A percentile compares a stretch with the other conserved stretches of the same genome.
Conservation (phyloP, 768 basidiomycete species). For the Scleroderma citrinum region DNA sequence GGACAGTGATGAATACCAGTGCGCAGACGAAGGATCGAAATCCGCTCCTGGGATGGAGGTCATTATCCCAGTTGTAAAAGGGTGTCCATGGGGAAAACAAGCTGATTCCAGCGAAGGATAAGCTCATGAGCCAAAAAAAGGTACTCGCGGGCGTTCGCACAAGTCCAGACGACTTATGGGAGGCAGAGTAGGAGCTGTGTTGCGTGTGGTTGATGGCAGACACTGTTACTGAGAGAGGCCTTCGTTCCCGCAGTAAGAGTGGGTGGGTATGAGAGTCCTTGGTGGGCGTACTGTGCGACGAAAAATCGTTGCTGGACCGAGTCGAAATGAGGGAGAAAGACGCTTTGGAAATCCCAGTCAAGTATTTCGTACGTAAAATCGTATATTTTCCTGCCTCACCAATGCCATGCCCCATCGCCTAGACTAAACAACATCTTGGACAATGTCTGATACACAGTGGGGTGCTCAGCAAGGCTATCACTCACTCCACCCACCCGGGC, state of each 20-base stretch:
- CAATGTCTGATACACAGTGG: constrained; percentile 17
- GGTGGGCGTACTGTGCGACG: background rate
- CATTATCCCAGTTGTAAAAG: constrained; percentile 43
- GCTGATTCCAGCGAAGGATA: constrained; percentile 58
- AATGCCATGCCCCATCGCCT: no score
- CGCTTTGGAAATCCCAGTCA: no score
- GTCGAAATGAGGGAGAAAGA: no score
- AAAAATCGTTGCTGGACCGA: constrained; percentile 14
- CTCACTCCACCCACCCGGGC: constrained; percentile 6
- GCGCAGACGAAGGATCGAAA: constrained; percentile 66
- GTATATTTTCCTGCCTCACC: no score
- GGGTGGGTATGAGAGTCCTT: background rate
- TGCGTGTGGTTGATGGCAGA: constrained; percentile 28
- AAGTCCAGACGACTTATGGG: constrained; percentile 30
- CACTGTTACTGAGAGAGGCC: constrained; percentile 35
- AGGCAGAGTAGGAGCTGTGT: constrained; percentile 24
- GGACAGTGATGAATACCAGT: constrained; percentile 60
- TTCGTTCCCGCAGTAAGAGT: constrained; percentile 5
- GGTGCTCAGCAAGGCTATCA: constrained; percentile 9
- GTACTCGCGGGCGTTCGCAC: constrained; percentile 37
- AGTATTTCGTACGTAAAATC: no score
- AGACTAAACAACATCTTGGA: no score
- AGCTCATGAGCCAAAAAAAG: constrained; percentile 54
- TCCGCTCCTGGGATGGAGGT: constrained; percentile 53
- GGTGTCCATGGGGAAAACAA: constrained; percentile 55